These are phyloP conservation scores for Letharia lupina DNA, from an alignment of 495 filamentous ascomycete genomes.

Conservation along the genomic window DNA sequence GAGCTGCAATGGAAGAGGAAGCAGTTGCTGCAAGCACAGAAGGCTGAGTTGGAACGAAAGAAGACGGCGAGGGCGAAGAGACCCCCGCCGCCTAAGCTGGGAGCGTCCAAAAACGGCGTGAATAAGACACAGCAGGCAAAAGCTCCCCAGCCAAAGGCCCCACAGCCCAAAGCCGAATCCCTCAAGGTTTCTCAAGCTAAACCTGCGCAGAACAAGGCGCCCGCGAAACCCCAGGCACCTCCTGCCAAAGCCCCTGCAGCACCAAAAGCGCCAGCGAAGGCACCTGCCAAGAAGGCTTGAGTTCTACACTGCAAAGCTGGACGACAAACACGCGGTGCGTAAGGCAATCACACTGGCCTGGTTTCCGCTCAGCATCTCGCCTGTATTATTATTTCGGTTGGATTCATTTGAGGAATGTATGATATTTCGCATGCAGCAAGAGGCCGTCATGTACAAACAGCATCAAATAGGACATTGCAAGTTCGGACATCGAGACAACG, in stretches of 20 bases:
- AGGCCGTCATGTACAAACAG: background rate
- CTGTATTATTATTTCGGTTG: background rate
- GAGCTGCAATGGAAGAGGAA: slow-evolving; percentile 23
- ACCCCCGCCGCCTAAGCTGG: slow-evolving; percentile 21
- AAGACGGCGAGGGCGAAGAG: slow-evolving; percentile 19
- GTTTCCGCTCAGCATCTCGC: background rate
- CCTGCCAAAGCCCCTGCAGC: slow-evolving; percentile 12
- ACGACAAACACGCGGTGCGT: background rate
- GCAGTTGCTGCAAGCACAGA: slow-evolving; percentile 22
- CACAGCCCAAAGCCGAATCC: slow-evolving; percentile 10
- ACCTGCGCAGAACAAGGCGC: slow-evolving; percentile 15
- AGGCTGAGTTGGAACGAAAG: slow-evolving; percentile 22
- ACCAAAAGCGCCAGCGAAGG: slow-evolving; percentile 14
- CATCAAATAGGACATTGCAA: background rate
- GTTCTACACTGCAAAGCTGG: background rate
- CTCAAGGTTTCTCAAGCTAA: slow-evolving; percentile 13
- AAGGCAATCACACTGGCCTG: background rate
- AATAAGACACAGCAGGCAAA: slow-evolving; percentile 14
- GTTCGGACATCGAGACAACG: background rate
- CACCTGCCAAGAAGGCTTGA: slow-evolving; percentile 14
- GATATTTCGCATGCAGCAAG: background rate
- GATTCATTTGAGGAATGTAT: background rate
- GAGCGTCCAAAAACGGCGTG: slow-evolving; percentile 18
- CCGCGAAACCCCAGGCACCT: slow-evolving; percentile 13
- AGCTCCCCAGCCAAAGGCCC: slow-evolving; percentile 13